A percentile compares a stretch with the other conserved stretches of the same genome.
Conservation (phyloP, 2,329 filamentous ascomycete species). For the Alternaria triticina region DNA sequence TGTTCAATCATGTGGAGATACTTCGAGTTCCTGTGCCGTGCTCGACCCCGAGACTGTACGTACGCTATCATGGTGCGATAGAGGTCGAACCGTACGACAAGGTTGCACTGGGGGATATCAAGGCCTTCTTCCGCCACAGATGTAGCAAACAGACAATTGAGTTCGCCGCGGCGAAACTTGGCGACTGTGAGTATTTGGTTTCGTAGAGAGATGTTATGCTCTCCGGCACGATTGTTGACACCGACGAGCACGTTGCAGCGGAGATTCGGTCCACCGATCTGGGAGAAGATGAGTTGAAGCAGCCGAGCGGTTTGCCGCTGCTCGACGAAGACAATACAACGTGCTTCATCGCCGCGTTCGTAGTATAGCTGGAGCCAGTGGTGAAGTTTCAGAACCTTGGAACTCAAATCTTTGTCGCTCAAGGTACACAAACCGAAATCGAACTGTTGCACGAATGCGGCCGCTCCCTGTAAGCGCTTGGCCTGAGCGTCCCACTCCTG, state of each 20-base stretch:
- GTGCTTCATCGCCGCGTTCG: constrained; percentile 60
- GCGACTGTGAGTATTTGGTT: constrained; percentile 77
- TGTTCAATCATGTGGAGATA: constrained; percentile 85
- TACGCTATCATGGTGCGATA: constrained; percentile 93
- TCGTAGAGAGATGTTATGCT: constrained; percentile 70
- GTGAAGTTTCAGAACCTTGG: constrained; percentile 73
- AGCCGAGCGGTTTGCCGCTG: constrained; percentile 78
- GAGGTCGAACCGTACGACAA: constrained; percentile 81
- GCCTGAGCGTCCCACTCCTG: constrained; percentile 61
- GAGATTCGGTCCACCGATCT: constrained; percentile 65
- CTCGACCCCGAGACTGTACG: constrained; percentile 88
- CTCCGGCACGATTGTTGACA: constrained; percentile 58
- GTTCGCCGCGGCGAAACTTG: constrained; percentile 64
- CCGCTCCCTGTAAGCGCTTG: constrained; percentile 64
- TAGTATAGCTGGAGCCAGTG: constrained; percentile 70
- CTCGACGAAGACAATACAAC: constrained; percentile 89
- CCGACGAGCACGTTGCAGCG: constrained; percentile 70
- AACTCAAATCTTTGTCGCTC: constrained; percentile 62
- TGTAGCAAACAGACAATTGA: constrained; percentile 69
- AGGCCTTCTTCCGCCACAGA: constrained; percentile 71
- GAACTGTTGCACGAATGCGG: constrained; percentile 61
- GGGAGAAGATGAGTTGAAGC: constrained; percentile 70
- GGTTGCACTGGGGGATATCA: constrained; percentile 70
- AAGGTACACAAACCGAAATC: constrained; percentile 51
- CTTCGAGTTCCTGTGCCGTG: constrained; percentile 76